Conservation (phyloP, 2,329 filamentous ascomycete genomes). For the Sclerotinia spermophila region DNA sequence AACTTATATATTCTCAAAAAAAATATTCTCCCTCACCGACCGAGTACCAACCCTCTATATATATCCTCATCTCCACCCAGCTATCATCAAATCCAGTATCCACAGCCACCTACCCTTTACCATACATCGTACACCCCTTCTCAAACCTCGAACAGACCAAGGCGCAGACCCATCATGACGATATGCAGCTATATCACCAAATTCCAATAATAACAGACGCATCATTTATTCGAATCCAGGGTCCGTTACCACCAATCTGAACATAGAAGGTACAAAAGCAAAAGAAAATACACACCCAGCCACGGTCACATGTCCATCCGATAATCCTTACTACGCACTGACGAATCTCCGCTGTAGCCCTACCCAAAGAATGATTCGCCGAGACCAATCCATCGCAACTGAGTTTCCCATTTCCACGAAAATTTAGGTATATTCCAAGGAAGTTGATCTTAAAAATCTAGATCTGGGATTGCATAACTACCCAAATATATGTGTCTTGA, state of each 20-base stretch:
- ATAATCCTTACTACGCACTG: not conserved
- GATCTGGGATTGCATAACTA: not conserved
- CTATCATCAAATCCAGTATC: constrained; percentile 2
- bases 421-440: constrained; percentile 3
- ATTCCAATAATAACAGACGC: constrained; percentile 9
- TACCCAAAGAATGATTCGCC: not conserved
- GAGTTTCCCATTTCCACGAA: not conserved
- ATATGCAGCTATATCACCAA: constrained; percentile 12
- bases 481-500: not conserved
- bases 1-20: not conserved
- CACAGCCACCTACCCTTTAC: not conserved
- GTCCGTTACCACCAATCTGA: not conserved
- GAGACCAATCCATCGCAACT: not conserved
- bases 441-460: not conserved
- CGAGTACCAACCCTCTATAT: constrained; percentile 11
- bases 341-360: not conserved
- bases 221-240: not conserved
- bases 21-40: constrained; percentile 6
- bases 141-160: not conserved
- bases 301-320: not conserved
- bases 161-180: constrained; percentile 7
- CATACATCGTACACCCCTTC: not conserved
- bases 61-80: constrained; percentile 11
- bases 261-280: not conserved
- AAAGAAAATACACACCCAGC: not conserved